Conservation (phyloP, 768 basidiomycete genomes). For the Mycena sanguinolenta region DNA sequence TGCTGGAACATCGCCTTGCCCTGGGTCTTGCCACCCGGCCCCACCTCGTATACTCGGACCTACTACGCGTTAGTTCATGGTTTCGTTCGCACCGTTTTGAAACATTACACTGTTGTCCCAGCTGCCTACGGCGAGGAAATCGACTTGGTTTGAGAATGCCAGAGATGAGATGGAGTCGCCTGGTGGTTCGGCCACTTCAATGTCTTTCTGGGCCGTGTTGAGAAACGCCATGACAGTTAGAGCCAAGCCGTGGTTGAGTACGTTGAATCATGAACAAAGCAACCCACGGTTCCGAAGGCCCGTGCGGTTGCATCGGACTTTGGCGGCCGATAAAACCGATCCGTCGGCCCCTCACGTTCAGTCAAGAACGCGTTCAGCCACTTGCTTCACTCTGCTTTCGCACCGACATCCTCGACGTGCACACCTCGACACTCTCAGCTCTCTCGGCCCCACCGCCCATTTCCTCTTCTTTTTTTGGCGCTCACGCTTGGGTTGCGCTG, state of each 20-base stretch:
- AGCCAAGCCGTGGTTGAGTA: not conserved
- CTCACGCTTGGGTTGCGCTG: no score
- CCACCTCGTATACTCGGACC: conserved; percentile 84
- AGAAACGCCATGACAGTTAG: conserved; percentile 30
- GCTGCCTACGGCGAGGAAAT: conserved; percentile 79
- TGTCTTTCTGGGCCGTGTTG: conserved; percentile 55
- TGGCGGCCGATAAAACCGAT: no score
- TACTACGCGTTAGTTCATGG: conserved; percentile 40
- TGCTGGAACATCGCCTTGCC: conserved; percentile 81
- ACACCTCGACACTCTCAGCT: no score
- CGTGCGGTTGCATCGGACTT: no score
- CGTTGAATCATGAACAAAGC: no score
- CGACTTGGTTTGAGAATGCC: conserved; percentile 56
- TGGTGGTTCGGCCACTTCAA: conserved; percentile 73
- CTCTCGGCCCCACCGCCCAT: no score
- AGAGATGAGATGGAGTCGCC: conserved; percentile 77
- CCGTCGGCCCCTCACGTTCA: no score
- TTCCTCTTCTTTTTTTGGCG: no score
- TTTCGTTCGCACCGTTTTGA: not conserved
- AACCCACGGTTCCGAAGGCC: no score
- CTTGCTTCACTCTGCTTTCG: no score
- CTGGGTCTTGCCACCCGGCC: conserved; percentile 64
- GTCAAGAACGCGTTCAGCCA: no score
- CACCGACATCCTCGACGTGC: no score
- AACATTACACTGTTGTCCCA: conserved; percentile 81